A percentile compares a stretch with the other conserved stretches of the same genome.
Evolutionary conservation across 140 eudicot species (phyloP).

Genomic region (Bidens hawaiensis): DNA sequence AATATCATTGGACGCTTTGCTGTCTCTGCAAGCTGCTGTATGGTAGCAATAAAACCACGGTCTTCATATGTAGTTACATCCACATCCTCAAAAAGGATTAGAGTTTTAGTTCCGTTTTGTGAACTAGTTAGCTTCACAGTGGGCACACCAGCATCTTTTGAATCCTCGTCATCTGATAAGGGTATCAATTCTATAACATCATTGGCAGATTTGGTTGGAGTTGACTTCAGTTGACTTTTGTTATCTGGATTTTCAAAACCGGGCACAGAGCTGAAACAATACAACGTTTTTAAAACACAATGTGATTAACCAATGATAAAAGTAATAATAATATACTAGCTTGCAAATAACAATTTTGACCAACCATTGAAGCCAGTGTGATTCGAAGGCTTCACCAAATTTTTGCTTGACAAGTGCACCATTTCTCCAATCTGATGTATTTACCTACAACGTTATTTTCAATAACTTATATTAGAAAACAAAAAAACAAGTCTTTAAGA

Average conservation of each 20-base stretch:
- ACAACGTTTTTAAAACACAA: background rate
- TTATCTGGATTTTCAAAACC: conserved; percentile 32
- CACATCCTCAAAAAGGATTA: conserved; percentile 96
- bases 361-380: conserved; percentile 94
- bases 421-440: conserved; percentile 96
- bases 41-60: conserved; percentile 78
- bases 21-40: conserved; percentile 88
- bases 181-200: conserved; percentile 50
- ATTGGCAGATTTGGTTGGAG: conserved; percentile 34
- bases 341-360: conserved; percentile 22
- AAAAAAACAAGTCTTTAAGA: background rate
- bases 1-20: conserved; percentile 97
- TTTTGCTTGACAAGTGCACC: conserved; percentile 94
- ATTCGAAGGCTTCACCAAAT: conserved; percentile 93
- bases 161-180: conserved; percentile 50
- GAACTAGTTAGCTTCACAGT: conserved; percentile 16
- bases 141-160: conserved; percentile 20
- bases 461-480: background rate
- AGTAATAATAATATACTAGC: conserved; percentile 2
- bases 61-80: conserved; percentile 82
- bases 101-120: conserved; percentile 56
- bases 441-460: conserved; percentile 69
- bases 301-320: conserved; percentile 16
- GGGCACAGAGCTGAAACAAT: conserved; percentile 55
- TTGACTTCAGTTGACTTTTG: conserved; percentile 40